These are phyloP conservation scores for Kluyveromyces aestuarii DNA, from an alignment of 805 yeast species.

Conservation along the genomic window DNA sequence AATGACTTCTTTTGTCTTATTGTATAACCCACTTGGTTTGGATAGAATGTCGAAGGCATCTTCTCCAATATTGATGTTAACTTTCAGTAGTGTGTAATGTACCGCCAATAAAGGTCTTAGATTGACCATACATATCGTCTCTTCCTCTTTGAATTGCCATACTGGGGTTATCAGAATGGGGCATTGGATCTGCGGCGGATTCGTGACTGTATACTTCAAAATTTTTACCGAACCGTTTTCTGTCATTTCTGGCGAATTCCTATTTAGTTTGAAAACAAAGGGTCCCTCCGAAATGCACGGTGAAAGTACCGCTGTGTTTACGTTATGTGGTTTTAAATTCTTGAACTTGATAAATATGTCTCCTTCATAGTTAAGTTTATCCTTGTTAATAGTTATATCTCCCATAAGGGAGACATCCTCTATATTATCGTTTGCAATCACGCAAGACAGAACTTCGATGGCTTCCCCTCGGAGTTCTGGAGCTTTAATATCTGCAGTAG, in stretches of 20 bases:
- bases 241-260: neutral
- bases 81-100: conserved; percentile 1
- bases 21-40: conserved; percentile 1
- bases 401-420: conserved; percentile 1
- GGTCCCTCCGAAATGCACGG: neutral
- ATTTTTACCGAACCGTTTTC: neutral
- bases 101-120: neutral
- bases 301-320: neutral
- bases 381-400: neutral
- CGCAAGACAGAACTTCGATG: neutral
- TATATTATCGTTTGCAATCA: neutral
- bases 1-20: neutral
- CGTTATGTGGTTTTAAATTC: neutral
- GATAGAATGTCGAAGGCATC: neutral
- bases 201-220: neutral
- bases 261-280: neutral
- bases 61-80: neutral
- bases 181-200: conserved; percentile 1
- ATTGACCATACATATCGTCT: conserved; percentile 1
- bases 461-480: neutral
- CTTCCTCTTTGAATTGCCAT: conserved; percentile 1
- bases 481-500: too few species aligned
- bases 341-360: neutral
- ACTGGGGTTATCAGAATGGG: conserved; percentile 2
- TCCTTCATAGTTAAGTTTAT: neutral